These are phyloP conservation scores for Leptographium procerum DNA, from an alignment of 2,329 filamentous ascomycete species.

Conservation along the genomic window DNA sequence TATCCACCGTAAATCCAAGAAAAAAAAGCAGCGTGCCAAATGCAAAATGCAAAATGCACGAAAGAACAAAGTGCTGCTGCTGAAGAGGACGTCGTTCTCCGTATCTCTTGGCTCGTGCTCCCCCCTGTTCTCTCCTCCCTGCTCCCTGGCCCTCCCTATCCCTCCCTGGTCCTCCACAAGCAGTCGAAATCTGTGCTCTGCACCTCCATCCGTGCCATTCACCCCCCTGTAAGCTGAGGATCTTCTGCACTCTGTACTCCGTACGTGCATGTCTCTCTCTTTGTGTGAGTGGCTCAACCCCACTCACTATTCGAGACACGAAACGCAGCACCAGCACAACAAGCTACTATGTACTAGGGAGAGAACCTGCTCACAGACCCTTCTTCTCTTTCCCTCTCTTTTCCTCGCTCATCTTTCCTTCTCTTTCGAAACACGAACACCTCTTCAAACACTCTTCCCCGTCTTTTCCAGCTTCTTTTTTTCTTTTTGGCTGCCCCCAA, in stretches of 20 bases:
- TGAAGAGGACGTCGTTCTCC: not conserved
- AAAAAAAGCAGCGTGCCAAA: too few species aligned
- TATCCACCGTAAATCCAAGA: not conserved
- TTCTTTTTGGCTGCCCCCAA: not conserved
- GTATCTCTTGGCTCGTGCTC: not conserved
- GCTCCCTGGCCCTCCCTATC: not conserved
- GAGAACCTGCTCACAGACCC: not conserved
- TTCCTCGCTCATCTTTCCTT: slow-evolving; percentile 1
- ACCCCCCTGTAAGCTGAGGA: not conserved
- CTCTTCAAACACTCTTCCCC: not conserved
- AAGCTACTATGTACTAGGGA: too few species aligned
- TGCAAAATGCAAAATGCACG: too few species aligned
- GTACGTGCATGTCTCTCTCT: too few species aligned
- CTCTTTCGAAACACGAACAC: not conserved
- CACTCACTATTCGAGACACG: slow-evolving; percentile 26
- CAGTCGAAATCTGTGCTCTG: not conserved
- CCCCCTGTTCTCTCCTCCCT: not conserved
- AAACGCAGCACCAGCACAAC: slow-evolving; percentile 24
- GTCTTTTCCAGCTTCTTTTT: slow-evolving; percentile 1
- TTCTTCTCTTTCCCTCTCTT: not conserved
- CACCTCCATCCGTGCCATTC: not conserved
- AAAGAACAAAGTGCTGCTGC: not conserved
- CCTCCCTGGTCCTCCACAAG: not conserved
- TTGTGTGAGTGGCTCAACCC: not conserved
- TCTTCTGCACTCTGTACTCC: not conserved